These are phyloP conservation scores for Lasiosphaeris hirsuta DNA, from an alignment of 495 filamentous ascomycete genomes.

Conservation along the genomic window DNA sequence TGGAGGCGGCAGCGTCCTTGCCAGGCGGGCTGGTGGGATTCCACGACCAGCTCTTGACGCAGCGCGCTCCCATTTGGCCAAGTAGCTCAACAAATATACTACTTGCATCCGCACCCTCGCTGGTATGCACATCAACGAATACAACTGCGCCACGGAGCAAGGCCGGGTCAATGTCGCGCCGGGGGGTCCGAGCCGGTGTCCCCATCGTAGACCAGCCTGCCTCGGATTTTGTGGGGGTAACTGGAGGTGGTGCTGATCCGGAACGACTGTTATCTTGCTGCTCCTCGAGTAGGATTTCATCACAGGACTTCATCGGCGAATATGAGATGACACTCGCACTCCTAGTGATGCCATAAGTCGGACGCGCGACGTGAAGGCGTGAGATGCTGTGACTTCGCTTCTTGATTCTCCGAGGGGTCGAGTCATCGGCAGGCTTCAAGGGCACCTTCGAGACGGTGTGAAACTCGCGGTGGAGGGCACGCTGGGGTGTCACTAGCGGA, in stretches of 20 bases:
- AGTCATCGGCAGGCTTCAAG: constrained; percentile 63
- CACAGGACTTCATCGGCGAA: constrained; percentile 37
- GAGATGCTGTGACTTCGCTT: constrained; percentile 55
- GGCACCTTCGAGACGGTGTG: constrained; percentile 77
- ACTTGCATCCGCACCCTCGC: constrained; percentile 81
- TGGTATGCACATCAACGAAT: constrained; percentile 91
- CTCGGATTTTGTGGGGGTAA: constrained; percentile 38
- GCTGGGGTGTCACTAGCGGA: constrained; percentile 36
- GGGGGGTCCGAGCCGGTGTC: constrained; percentile 54
- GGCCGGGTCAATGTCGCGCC: constrained; percentile 46
- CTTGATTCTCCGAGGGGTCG: constrained; percentile 50
- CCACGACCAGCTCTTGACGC: constrained; percentile 83
- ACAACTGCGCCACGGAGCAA: constrained; percentile 72
- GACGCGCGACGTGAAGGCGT: constrained; percentile 38
- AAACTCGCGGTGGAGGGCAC: constrained; percentile 37
- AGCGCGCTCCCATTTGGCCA: constrained; percentile 79
- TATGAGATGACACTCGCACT: constrained; percentile 44
- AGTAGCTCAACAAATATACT: constrained; percentile 79
- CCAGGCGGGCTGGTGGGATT: constrained; percentile 51
- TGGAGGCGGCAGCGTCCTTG: constrained; percentile 39
- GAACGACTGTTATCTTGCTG: constrained; percentile 16
- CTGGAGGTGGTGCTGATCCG: constrained; percentile 19
- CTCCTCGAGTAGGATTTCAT: constrained; percentile 19
- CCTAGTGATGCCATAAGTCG: constrained; percentile 31
- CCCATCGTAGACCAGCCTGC: constrained; percentile 47